Evolutionary conservation across 345 rosid species (phyloP).

Genomic region (Eucalyptus pumila): DNA sequence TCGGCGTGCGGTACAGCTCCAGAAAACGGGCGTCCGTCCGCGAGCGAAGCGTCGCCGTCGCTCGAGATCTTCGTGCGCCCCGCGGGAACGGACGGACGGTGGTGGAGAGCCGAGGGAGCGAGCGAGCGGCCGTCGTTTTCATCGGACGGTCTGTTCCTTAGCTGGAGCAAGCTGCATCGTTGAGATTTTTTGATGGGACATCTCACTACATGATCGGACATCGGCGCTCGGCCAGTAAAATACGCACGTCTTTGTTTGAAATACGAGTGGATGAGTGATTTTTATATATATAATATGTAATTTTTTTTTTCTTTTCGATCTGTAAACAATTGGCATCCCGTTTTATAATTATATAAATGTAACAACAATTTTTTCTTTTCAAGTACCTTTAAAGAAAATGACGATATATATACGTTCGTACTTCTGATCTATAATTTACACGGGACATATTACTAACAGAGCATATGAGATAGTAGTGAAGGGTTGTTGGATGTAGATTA

Average conservation of each 20-base stretch:
- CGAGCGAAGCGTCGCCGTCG: not conserved
- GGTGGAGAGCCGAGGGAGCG: not conserved
- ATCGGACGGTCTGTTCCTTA: not conserved
- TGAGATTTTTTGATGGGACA: not conserved
- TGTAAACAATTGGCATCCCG: not conserved
- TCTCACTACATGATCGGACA: not conserved
- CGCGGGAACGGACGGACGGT: not conserved
- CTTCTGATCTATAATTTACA: not conserved
- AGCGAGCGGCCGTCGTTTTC: not conserved
- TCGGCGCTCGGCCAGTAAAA: not conserved
- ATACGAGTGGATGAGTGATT: not conserved
- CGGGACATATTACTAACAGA: fast-evolving
- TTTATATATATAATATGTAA: no score
- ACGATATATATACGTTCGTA: not conserved
- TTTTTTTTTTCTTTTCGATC: no score
- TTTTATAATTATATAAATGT: not conserved
- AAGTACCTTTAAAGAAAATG: not conserved
- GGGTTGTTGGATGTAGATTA: not conserved
- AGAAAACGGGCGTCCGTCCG: not conserved
- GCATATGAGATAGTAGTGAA: not conserved
- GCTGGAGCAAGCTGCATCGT: not conserved
- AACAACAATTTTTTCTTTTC: not conserved
- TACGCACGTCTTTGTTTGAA: not conserved
- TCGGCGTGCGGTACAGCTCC: not conserved
- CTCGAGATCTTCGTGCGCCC: not conserved